Conservation (phyloP, 768 basidiomycete species). For the Lactifluus subvellereus region DNA sequence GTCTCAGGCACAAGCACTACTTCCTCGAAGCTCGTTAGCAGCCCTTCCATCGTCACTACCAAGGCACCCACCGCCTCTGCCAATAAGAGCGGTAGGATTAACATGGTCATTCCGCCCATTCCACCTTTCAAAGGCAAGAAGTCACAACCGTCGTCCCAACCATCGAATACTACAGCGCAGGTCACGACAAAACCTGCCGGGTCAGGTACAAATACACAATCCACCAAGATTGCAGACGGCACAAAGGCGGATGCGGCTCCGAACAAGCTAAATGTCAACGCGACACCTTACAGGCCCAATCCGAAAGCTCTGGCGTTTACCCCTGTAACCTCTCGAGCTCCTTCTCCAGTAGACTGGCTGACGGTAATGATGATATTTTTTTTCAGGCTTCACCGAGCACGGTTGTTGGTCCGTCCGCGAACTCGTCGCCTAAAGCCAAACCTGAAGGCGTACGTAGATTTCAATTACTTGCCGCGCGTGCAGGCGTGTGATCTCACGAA, state of each 20-base stretch:
- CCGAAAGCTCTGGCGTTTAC: slow-evolving; percentile 73
- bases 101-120: slow-evolving; percentile 83
- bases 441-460: slow-evolving; percentile 14
- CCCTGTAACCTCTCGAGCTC: slow-evolving; percentile 42
- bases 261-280: slow-evolving; percentile 79
- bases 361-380: slow-evolving; percentile 14
- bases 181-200: slow-evolving; percentile 29
- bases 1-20: slow-evolving; percentile 5
- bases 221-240: slow-evolving; percentile 26
- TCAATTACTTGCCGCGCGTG: not conserved
- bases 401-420: slow-evolving; percentile 23
- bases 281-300: slow-evolving; percentile 87
- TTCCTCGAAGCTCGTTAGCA: slow-evolving; percentile 22
- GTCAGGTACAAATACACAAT: slow-evolving; percentile 23
- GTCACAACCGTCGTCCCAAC: slow-evolving; percentile 28
- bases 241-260: slow-evolving; percentile 48
- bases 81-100: slow-evolving; percentile 33
- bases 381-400: slow-evolving; percentile 30
- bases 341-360: not conserved
- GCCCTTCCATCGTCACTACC: slow-evolving; percentile 16
- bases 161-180: slow-evolving; percentile 31
- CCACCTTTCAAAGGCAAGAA: slow-evolving; percentile 77
- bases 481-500: not conserved
- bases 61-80: slow-evolving; percentile 4
- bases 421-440: slow-evolving; percentile 29